Evolutionary conservation across 1,284 basidiomycete genomes (phyloP).

Genomic region (Golubevia pallescens): DNA sequence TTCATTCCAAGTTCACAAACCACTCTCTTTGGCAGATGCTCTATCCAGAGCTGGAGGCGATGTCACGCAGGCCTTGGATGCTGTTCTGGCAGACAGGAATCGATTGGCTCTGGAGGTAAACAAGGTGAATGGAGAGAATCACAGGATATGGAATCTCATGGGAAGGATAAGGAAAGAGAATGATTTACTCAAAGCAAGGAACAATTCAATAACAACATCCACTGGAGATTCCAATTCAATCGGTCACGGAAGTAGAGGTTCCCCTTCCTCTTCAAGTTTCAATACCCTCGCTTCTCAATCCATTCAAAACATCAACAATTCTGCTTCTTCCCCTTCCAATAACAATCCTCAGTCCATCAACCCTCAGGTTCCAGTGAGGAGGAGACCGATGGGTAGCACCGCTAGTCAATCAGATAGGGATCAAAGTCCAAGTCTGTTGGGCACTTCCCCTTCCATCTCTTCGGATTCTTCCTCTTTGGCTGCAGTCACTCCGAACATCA

Average conservation of each 20-base stretch:
- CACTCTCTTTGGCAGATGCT: conserved; percentile 37
- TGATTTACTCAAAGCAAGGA: conserved; percentile 37
- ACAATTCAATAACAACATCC: conserved; percentile 20
- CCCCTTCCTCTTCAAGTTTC: conserved; percentile 13
- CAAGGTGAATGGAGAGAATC: conserved; percentile 48
- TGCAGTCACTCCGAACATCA: conserved; percentile 2
- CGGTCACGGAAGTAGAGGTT: conserved; percentile 4
- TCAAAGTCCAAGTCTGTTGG: background rate
- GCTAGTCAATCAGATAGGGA: background rate
- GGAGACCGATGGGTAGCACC: background rate
- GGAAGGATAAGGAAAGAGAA: conserved; percentile 49
- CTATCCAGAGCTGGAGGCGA: conserved; percentile 30
- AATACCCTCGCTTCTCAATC: no score
- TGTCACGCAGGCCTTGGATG: conserved; percentile 35
- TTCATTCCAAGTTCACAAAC: conserved; percentile 14
- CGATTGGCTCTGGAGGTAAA: conserved; percentile 37
- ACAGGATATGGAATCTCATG: conserved; percentile 55
- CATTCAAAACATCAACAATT: no score
- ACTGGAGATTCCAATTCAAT: conserved; percentile 14
- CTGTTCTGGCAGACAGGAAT: conserved; percentile 47
- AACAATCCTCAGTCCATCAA: no score
- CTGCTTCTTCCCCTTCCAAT: no score
- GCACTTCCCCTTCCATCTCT: conserved; percentile 1
- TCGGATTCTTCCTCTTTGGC: background rate
- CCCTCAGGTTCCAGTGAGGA: background rate